Evolutionary conservation across 331 rosid genomes (phyloP).

Genomic region (Quercus tomentella): DNA sequence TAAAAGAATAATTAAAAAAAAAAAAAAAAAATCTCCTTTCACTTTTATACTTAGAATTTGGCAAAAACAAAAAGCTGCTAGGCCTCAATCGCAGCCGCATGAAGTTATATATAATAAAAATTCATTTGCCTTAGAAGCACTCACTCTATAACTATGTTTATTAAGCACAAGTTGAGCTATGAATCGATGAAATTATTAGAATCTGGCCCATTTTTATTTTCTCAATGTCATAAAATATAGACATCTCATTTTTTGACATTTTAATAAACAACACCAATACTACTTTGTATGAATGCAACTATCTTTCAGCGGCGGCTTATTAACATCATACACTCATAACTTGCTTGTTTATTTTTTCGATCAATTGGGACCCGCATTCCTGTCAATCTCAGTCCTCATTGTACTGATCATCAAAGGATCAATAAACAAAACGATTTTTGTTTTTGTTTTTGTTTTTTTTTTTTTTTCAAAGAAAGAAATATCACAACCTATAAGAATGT

Average conservation of each 20-base stretch:
- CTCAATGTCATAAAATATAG: background rate
- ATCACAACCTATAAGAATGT: conserved; percentile 40
- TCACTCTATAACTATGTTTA: background rate
- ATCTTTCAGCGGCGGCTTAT: conserved; percentile 1
- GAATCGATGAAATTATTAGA: conserved; percentile 34
- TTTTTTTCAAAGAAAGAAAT: conserved; percentile 8
- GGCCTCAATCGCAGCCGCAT: background rate
- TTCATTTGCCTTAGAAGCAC: background rate
- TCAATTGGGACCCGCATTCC: conserved; percentile 23
- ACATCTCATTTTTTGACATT: background rate
- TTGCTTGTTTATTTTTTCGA: background rate
- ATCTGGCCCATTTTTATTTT: background rate
- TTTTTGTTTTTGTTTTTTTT: conserved; percentile 6
- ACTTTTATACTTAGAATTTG: background rate
- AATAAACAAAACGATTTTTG: background rate
- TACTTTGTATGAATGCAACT: conserved; percentile 13
- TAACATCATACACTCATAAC: conserved; percentile 20
- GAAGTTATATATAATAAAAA: background rate
- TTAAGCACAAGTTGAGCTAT: background rate
- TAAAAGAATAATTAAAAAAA: background rate
- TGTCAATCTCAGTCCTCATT: conserved; percentile 30
- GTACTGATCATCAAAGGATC: conserved; percentile 22
- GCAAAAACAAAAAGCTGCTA: background rate
- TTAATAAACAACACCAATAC: conserved; percentile 8
- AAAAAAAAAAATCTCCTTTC: background rate